phyloP scores from a whole-genome alignment of 148 eudicot species.

The Silene latifolia region DNA sequence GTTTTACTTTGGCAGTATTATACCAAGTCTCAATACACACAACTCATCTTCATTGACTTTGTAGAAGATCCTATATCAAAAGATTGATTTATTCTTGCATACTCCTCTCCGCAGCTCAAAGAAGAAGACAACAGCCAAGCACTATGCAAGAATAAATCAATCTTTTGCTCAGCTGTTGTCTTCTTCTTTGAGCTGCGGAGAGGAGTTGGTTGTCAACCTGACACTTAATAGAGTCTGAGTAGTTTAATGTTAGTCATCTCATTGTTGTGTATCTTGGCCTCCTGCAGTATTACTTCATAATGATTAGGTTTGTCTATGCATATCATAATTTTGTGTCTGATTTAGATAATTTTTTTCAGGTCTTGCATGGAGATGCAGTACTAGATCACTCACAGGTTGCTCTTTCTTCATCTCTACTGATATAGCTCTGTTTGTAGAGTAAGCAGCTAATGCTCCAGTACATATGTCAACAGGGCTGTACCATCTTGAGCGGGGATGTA shows the following conservation, averaged over 20 bases:
- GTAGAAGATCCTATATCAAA: neutral
- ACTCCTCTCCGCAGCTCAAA: no score
- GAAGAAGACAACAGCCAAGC: no score
- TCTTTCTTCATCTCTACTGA: neutral
- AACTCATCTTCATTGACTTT: neutral
- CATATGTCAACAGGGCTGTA: conserved; percentile 64
- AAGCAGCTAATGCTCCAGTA: neutral
- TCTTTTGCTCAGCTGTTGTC: neutral
- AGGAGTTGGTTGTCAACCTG: neutral
- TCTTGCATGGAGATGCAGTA: conserved; percentile 97
- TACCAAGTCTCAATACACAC: conserved; percentile 2
- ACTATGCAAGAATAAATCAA: no score
- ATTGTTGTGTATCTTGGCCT: neutral
- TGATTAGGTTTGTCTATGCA: neutral
- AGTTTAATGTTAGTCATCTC: neutral
- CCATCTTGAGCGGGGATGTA: conserved; percentile 94
- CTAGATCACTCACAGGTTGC: conserved; percentile 74
- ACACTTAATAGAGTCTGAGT: neutral
- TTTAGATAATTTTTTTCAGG: conserved; percentile 37
- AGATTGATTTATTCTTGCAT: neutral
- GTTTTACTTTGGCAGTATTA: neutral
- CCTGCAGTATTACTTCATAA: neutral
- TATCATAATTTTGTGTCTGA: neutral
- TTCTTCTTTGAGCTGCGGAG: neutral
- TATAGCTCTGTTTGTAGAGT: neutral